These are phyloP conservation scores for Starmerella sp. DNA, from an alignment of 805 yeast genomes.

Conservation along the genomic window DNA sequence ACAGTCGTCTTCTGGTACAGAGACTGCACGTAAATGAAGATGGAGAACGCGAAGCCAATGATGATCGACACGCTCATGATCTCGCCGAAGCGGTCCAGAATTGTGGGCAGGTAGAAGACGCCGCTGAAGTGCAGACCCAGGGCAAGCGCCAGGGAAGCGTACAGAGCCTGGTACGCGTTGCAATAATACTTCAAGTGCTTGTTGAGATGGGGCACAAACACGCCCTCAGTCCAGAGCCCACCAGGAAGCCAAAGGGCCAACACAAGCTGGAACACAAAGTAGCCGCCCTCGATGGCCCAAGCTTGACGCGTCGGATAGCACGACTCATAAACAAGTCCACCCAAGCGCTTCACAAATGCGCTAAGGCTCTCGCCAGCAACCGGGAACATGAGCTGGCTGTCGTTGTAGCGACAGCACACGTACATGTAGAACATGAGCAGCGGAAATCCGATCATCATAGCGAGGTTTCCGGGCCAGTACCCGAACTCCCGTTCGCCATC, in stretches of 20 bases:
- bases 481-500: constrained; percentile 57
- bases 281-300: constrained; percentile 61
- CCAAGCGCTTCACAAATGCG: constrained; percentile 42
- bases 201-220: constrained; percentile 73
- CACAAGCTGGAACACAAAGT: constrained; percentile 54
- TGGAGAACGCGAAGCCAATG: constrained; percentile 59
- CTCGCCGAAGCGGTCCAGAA: constrained; percentile 76
- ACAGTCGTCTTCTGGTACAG: constrained; percentile 63
- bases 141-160: constrained; percentile 49
- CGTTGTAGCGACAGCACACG: constrained; percentile 73
- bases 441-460: constrained; percentile 91
- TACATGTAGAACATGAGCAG: constrained; percentile 93
- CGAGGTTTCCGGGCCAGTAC: constrained; percentile 77
- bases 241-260: constrained; percentile 86
- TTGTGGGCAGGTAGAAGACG: constrained; percentile 57
- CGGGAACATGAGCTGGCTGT: constrained; percentile 65
- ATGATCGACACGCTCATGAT: constrained; percentile 86
- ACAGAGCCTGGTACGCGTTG: constrained; percentile 80
- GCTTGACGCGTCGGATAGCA: constrained; percentile 40
- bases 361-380: constrained; percentile 36
- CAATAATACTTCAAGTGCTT: constrained; percentile 84
- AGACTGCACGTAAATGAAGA: constrained; percentile 60
- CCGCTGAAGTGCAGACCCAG: constrained; percentile 61
- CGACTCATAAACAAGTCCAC: constrained; percentile 32
- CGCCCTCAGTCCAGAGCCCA: constrained; percentile 79